A percentile compares a stretch with the other conserved stretches of the same genome.
Evolutionary conservation across 1,284 basidiomycete species (phyloP).

Genomic region (Amylostereum chailletii): DNA sequence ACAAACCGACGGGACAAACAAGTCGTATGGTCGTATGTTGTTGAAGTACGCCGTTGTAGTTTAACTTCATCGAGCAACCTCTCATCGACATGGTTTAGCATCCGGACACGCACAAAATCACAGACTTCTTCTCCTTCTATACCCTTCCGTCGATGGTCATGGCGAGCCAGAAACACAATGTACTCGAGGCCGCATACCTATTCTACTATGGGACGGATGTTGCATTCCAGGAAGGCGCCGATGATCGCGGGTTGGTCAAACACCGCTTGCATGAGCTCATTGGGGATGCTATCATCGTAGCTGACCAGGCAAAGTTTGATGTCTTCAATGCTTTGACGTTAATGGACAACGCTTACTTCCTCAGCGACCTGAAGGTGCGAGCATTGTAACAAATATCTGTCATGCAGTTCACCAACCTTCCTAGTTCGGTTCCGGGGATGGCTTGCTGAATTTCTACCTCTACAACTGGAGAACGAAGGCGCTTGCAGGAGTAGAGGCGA

Average conservation of each 20-base stretch:
- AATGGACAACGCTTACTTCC: slow-evolving; percentile 86
- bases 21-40: slow-evolving; percentile 95
- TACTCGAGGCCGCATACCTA: slow-evolving; percentile 86
- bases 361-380: slow-evolving; percentile 74
- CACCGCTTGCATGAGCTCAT: slow-evolving; percentile 68
- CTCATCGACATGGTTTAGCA: slow-evolving; percentile 42
- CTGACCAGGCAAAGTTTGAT: slow-evolving; percentile 82
- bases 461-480: slow-evolving; percentile 89
- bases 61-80: background rate
- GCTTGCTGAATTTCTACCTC: slow-evolving; percentile 84
- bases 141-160: slow-evolving; percentile 91
- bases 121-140: slow-evolving; percentile 97
- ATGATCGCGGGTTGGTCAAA: slow-evolving; percentile 56
- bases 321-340: slow-evolving; percentile 94
- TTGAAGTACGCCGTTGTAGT: slow-evolving; percentile 56
- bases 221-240: slow-evolving; percentile 49
- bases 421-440: slow-evolving; percentile 88
- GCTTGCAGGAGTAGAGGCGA: slow-evolving; percentile 56
- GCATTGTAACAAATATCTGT: background rate
- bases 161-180: slow-evolving; percentile 47
- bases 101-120: slow-evolving; percentile 74
- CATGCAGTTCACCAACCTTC: background rate
- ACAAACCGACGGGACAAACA: slow-evolving; percentile 61
- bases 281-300: slow-evolving; percentile 72
- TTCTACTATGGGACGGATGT: slow-evolving; percentile 81